Base-by-base conservation (phyloP, 805 yeast genomes). In the Candida nonsorbophila region DNA sequence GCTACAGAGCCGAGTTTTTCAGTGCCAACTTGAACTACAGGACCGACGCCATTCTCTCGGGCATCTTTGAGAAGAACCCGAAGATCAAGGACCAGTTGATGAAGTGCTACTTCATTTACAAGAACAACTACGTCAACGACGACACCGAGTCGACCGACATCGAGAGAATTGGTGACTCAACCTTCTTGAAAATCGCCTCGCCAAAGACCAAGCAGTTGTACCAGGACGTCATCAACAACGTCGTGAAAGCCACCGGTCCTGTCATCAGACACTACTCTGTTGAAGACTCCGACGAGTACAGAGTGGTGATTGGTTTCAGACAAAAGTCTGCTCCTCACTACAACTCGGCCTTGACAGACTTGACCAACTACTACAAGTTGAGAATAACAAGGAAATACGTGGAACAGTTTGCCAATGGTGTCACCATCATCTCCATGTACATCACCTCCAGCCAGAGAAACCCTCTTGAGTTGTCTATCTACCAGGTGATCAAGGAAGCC, bases 401-500 rank as follows among this genome's bases (percentile, higher is more conserved):
- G 34, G 98, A 90, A 58, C 92, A 88, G 54, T 92, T 90, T 54
- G 69, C 88, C 42, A 86, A 88, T 51, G 95, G 95, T 29, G 73
- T 80, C 40, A 80, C 95, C 14, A 72, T 90, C 30, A 75, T 87
- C 47, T 87, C 97, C 21, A 73, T 87, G 68, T 92, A 92, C 58
- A 72, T 90, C 49, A 74, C 74, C 26, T 81, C 84, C 33, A 54
- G 64, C 14, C 64, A 73, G 19, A 78, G 72, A 40, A 42, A 66
- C 14, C 76, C 79, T 3, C 68, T 77, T 34, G 90, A 86, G 46
- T 69, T 82, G 47, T 79, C 94, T 14, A 79, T 88, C 40, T 79
- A 79, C 53, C 97, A 90, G 66, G 82, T 90, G 37, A 80, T 84
- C 49, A 87, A 85, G 63, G 98, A 90, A 60, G 95, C 95, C 20